These are phyloP conservation scores for Rhododendron griersonianum DNA, from an alignment of 148 eudicot genomes.

Conservation along the genomic window DNA sequence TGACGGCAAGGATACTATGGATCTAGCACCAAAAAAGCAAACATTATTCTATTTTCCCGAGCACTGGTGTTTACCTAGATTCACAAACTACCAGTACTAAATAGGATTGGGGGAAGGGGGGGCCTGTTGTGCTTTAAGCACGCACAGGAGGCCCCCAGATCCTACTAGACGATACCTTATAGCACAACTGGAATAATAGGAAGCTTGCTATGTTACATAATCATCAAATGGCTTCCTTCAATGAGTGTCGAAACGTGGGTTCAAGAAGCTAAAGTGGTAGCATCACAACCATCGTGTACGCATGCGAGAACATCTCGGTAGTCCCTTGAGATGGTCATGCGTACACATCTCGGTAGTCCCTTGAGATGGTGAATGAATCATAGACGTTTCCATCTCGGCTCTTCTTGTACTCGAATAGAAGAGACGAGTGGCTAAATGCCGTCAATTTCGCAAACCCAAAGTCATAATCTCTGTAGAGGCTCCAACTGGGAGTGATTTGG, in stretches of 20 bases:
- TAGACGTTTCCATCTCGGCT: slow-evolving; percentile 78
- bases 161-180: background rate
- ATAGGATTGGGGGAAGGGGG: too few relatives aligned
- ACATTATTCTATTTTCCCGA: background rate
- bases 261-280: slow-evolving; percentile 52
- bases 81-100: background rate
- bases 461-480: slow-evolving; percentile 64
- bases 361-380: slow-evolving; percentile 65
- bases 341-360: slow-evolving; percentile 83
- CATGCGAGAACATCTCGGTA: slow-evolving; percentile 80
- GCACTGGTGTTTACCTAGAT: background rate
- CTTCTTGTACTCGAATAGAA: background rate
- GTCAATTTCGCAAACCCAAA: slow-evolving; percentile 77
- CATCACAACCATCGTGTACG: slow-evolving; percentile 54
- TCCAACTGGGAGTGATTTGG: slow-evolving; percentile 51
- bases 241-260: background rate
- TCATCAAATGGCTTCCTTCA: background rate
- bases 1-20: too few relatives aligned
- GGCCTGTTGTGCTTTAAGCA: too few relatives aligned
- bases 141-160: too few relatives aligned
- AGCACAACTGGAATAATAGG: background rate
- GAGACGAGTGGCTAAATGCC: slow-evolving; percentile 68
- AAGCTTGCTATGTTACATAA: background rate
- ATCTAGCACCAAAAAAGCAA: too few relatives aligned
- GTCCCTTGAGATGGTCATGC: slow-evolving; percentile 70